Evolutionary conservation across 2,329 filamentous ascomycete species (phyloP), one percentile per base, ranked within the genome.

Genomic region (Colletotrichum sp.): DNA sequence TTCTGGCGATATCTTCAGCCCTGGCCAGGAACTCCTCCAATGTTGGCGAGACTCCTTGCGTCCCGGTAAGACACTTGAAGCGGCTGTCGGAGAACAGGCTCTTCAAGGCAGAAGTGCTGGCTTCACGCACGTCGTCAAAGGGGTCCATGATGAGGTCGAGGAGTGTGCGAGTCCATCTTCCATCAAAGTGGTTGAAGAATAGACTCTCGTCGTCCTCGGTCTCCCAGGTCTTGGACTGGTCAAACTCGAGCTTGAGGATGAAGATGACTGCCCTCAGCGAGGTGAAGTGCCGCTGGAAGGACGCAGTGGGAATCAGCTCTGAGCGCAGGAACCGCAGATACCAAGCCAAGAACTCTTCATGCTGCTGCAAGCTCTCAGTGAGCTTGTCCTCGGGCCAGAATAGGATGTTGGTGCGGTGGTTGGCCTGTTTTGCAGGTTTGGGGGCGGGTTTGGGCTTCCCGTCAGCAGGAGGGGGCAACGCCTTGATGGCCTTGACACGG

Each of bases 281-380:
- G 3, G 94, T 95, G 63, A 96, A 94, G 79, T 98, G 96, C 8
- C 96, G 92, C 82, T 98, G 96, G 81, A 99, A 99, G 13, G 96
- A 97, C 18, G 95, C 92, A 1, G 94, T 96, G 4, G 96, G 93
- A 4, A 92, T 90, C 26, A 99, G 86, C 80, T 99, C 96, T 49
- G 88, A 86, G 69, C 92, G 89, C 7, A 98, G 84, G 79, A 98
- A 97, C 2, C 86, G 81, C 2, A 95, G 80, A 81, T 96, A 98
- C 92, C 94, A 96, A 2, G 83, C 82, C n/a, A 98, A 79, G 80
- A 98, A 98, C 1, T 86, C 83, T 39, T 90, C 84, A 80, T 93
- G 94, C 76, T 87, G 88, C 36, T 84, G 79, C 55, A 91, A 81
- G 21, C 85, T 86, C 24, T 84, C 79, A 28, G 81, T 78, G 7